phyloP scores from a whole-genome alignment of 257 asterid genomes.

The Solanum microdontum region DNA sequence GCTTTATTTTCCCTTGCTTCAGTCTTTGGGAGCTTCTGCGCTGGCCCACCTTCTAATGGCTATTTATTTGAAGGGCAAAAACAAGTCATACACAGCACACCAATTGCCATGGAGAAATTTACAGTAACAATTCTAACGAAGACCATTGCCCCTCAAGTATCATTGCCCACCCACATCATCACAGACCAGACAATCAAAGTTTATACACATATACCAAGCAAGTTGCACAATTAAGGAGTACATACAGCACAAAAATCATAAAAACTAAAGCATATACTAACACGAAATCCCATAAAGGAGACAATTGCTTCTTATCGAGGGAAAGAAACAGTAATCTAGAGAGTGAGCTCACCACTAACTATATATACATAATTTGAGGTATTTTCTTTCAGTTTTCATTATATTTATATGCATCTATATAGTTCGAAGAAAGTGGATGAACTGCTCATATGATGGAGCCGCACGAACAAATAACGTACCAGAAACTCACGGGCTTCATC shows the following conservation, averaged over 20 bases:
- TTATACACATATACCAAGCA: background rate
- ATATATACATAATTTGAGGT: background rate
- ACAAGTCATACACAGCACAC: background rate
- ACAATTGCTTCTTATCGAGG: background rate
- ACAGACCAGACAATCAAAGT: background rate
- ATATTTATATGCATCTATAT: background rate
- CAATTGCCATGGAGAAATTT: background rate
- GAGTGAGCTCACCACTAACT: background rate
- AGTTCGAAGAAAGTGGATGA: background rate
- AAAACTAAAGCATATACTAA: background rate
- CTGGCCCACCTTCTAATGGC: conserved; percentile 84
- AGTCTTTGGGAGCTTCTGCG: conserved; percentile 28
- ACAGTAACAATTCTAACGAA: background rate
- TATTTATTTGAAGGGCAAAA: conserved; percentile 2
- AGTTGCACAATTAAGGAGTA: background rate
- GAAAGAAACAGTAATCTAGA: background rate
- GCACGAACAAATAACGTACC: conserved; percentile 16
- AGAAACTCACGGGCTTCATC: conserved; percentile 44
- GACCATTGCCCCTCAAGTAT: background rate
- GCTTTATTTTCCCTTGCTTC: conserved; percentile 44
- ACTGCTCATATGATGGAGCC: background rate
- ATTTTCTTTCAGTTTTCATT: background rate
- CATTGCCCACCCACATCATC: background rate
- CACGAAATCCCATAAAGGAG: background rate
- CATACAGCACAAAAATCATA: background rate